phyloP scores from a whole-genome alignment of 2,329 filamentous ascomycete genomes.

The Colletotrichum sp. region DNA sequence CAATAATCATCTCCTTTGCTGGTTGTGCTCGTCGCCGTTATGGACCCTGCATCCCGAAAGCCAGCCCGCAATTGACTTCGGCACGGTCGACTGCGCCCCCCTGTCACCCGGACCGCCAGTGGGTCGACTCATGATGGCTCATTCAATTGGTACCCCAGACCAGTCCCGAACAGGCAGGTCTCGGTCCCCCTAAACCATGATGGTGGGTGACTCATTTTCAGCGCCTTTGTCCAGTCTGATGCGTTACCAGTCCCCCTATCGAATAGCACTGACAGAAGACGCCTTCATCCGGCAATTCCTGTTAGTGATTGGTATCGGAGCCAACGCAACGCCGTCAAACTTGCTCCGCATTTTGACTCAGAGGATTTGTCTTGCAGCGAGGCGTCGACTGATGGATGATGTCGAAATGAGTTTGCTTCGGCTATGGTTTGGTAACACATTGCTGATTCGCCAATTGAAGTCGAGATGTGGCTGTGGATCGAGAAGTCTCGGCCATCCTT shows the following conservation, averaged over 20 bases:
- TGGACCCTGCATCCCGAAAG: not conserved
- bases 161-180: slow-evolving; percentile 11
- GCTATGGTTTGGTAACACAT: not conserved
- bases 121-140: slow-evolving; percentile 6
- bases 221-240: not conserved
- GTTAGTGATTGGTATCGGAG: not conserved
- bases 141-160: slow-evolving; percentile 4
- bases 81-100: not conserved
- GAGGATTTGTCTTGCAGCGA: not conserved
- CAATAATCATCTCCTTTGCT: not conserved
- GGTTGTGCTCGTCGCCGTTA: not conserved
- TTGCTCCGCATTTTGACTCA: not conserved
- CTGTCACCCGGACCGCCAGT: not conserved
- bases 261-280: not conserved
- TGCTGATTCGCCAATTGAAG: not conserved
- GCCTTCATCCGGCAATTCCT: not conserved
- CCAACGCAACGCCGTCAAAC: not conserved
- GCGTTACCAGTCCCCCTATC: not conserved
- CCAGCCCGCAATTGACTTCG: not conserved
- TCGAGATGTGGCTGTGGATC: not conserved
- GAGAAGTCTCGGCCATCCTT: not conserved
- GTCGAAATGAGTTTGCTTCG: not conserved
- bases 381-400: not conserved
- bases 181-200: not conserved
- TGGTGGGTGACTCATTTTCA: slow-evolving; percentile 2